Evolutionary conservation across 345 rosid genomes (phyloP).

Genomic region (Salix koriyanagi): DNA sequence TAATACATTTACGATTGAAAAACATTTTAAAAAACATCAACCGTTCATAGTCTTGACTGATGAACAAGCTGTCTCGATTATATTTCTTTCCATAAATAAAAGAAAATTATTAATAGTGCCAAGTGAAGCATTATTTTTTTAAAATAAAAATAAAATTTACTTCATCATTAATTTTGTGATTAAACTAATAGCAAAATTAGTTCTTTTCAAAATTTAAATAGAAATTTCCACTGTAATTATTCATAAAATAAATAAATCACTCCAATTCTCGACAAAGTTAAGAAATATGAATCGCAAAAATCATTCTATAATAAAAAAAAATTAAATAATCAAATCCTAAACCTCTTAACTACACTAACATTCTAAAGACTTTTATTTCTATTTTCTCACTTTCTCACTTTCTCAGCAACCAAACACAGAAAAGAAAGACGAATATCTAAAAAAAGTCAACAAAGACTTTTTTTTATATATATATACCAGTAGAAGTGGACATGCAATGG

Average conservation of each 20-base stretch:
- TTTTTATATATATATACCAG: conserved; percentile 37
- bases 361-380: neutral
- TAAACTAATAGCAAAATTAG: neutral
- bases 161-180: neutral
- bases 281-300: neutral
- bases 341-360: neutral
- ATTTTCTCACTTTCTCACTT: neutral
- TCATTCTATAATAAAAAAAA: neutral
- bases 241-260: neutral
- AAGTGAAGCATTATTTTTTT: neutral
- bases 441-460: neutral
- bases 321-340: neutral
- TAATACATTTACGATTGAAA: no score
- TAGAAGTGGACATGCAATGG: conserved; percentile 58
- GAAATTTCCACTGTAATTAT: neutral
- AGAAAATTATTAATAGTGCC: neutral
- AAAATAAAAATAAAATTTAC: neutral
- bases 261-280: neutral
- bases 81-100: no score
- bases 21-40: no score
- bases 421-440: neutral
- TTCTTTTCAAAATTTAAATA: neutral
- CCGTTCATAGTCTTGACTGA: no score
- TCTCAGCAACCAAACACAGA: neutral
- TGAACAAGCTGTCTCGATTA: no score